Conservation (phyloP, 345 rosid genomes). For the Eucalyptus pauciflora region DNA sequence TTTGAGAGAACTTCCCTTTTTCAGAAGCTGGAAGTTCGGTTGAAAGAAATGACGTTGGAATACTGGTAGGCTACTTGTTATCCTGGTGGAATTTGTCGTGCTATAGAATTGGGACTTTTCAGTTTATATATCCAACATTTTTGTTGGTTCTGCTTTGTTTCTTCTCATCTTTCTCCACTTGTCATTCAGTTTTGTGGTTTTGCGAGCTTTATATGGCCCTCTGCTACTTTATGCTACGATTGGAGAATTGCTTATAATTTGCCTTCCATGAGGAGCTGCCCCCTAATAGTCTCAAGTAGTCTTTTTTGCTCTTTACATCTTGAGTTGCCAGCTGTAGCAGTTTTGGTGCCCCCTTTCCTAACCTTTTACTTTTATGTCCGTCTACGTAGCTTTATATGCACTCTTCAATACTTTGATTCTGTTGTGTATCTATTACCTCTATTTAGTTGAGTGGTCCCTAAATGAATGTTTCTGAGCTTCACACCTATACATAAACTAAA, state of each 20-base stretch:
- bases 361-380: background rate
- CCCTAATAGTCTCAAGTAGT: background rate
- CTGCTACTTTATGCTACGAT: background rate
- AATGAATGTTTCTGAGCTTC: background rate
- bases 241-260: background rate
- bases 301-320: background rate
- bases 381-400: background rate
- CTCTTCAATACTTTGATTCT: background rate
- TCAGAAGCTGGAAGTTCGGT: conserved; percentile 85
- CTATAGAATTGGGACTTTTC: background rate
- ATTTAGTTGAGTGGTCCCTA: background rate
- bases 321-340: background rate
- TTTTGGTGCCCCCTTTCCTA: background rate
- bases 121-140: background rate
- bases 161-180: background rate
- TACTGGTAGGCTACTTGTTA: conserved; percentile 49
- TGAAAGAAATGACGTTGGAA: conserved; percentile 88
- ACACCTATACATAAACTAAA: background rate
- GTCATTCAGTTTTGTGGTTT: background rate
- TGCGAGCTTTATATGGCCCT: background rate
- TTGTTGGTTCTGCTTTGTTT: background rate
- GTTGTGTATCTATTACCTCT: background rate
- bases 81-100: background rate
- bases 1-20: conserved; percentile 92
- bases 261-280: background rate